These are phyloP conservation scores for Artomyces pyxidatus DNA, from an alignment of 768 basidiomycete genomes.

Conservation along the genomic window DNA sequence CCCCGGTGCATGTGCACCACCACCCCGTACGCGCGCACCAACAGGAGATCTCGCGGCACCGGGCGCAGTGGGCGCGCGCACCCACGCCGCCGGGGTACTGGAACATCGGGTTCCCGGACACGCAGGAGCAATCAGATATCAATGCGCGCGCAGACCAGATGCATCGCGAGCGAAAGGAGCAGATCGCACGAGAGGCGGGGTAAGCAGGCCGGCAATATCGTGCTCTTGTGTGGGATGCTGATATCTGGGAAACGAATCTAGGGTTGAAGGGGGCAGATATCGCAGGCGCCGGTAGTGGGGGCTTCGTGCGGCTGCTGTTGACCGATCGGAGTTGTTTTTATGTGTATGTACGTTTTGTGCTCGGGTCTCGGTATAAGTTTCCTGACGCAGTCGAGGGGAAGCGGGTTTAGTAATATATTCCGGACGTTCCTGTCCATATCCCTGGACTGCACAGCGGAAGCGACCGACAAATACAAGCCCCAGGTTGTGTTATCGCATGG, in stretches of 20 bases:
- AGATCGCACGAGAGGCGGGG: conserved; percentile 53
- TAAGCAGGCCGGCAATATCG: conserved; percentile 22
- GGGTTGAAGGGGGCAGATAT: conserved; percentile 2
- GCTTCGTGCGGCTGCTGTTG: background rate
- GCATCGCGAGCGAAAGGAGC: conserved; percentile 53
- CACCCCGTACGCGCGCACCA: conserved; percentile 40
- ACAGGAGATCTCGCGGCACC: conserved; percentile 64
- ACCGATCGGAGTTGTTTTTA: too few relatives aligned
- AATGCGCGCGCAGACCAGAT: conserved; percentile 68
- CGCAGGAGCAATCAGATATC: conserved; percentile 72
- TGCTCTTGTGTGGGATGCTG: background rate
- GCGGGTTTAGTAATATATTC: too few relatives aligned
- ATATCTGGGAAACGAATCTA: too few relatives aligned
- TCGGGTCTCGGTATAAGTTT: too few relatives aligned
- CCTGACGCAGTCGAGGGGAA: too few relatives aligned
- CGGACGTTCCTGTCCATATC: too few relatives aligned
- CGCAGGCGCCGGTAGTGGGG: background rate
- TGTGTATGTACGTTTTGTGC: too few relatives aligned
- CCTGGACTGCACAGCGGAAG: too few relatives aligned
- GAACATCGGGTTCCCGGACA: conserved; percentile 84
- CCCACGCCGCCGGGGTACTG: conserved; percentile 84
- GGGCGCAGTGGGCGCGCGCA: conserved; percentile 60
- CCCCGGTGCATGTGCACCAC: conserved; percentile 2
- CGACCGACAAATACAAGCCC: too few relatives aligned
- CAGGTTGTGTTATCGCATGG: too few relatives aligned